A percentile compares a stretch with the other conserved stretches of the same genome.
Evolutionary conservation across 2,329 filamentous ascomycete genomes (phyloP).

Genomic region (Xylariaceae sp.): DNA sequence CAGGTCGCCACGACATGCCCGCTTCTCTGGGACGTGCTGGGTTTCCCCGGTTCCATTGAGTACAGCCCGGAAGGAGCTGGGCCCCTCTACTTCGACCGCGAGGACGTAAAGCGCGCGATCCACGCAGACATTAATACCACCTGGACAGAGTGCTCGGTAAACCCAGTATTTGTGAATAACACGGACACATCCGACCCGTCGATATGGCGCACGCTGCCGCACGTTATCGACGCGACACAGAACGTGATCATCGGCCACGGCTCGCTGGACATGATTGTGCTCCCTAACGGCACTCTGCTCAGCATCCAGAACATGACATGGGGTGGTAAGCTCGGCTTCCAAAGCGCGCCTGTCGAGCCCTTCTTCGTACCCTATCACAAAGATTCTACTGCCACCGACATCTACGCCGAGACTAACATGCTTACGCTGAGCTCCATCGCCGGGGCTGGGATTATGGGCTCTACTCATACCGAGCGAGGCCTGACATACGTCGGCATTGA

Average conservation of each 20-base stretch:
- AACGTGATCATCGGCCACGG: constrained; percentile 79
- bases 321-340: constrained; percentile 74
- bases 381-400: constrained; percentile 33
- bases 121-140: constrained; percentile 59
- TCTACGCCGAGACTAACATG: constrained; percentile 32
- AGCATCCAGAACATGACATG: constrained; percentile 84
- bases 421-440: constrained; percentile 51
- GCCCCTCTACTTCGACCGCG: constrained; percentile 71
- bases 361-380: constrained; percentile 74
- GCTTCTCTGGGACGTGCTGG: constrained; percentile 63
- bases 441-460: constrained; percentile 71
- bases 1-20: constrained; percentile 71
- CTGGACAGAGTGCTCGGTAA: constrained; percentile 36
- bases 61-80: constrained; percentile 68
- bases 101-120: constrained; percentile 71
- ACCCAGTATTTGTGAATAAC: constrained; percentile 45
- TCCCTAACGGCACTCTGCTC: constrained; percentile 72
- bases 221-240: constrained; percentile 74
- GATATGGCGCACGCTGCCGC: constrained; percentile 64
- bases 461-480: constrained; percentile 74
- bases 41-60: constrained; percentile 63
- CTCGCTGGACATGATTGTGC: constrained; percentile 69
- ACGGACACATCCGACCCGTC: constrained; percentile 61
- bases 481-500: constrained; percentile 73
- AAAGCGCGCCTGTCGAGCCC: constrained; percentile 61